Evolutionary conservation across 345 rosid species (phyloP).

Genomic region (Stellera chamaejasme): DNA sequence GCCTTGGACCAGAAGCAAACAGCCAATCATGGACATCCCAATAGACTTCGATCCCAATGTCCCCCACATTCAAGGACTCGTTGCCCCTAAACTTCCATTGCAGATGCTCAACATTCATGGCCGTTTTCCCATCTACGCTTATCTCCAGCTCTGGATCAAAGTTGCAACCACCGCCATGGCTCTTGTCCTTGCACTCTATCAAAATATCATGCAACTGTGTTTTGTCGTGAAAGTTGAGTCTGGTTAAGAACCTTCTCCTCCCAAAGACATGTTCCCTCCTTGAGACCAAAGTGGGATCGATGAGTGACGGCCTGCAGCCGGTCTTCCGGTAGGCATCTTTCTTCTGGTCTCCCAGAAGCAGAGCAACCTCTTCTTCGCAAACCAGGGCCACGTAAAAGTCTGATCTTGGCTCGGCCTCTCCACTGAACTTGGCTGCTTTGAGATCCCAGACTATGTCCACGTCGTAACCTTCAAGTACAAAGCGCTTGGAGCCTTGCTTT

Average conservation of each 20-base stretch:
- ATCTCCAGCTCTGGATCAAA: conserved; percentile 34
- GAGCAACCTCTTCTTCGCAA: conserved; percentile 44
- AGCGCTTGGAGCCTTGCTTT: conserved; percentile 48
- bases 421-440: conserved; percentile 39
- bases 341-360: conserved; percentile 39
- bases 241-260: conserved; percentile 37
- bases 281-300: conserved; percentile 38
- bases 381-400: conserved; percentile 49
- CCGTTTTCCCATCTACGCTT: conserved; percentile 35
- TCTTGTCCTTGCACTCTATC: conserved; percentile 22
- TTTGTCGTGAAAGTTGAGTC: conserved; percentile 30
- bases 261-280: conserved; percentile 47
- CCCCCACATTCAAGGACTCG: conserved; percentile 23
- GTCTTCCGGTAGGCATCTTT: conserved; percentile 38
- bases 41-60: conserved; percentile 30
- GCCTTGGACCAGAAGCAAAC: conserved; percentile 45
- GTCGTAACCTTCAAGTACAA: conserved; percentile 24
- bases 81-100: conserved; percentile 63
- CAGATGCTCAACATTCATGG: conserved; percentile 36
- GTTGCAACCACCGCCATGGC: not conserved
- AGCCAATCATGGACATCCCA: conserved; percentile 62
- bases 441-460: conserved; percentile 49
- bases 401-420: conserved; percentile 41
- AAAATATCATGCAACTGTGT: conserved; percentile 31
- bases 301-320: conserved; percentile 42